These are phyloP conservation scores for Tolypocladium tropicale DNA, from an alignment of 2,329 filamentous ascomycete genomes.

Conservation along the genomic window DNA sequence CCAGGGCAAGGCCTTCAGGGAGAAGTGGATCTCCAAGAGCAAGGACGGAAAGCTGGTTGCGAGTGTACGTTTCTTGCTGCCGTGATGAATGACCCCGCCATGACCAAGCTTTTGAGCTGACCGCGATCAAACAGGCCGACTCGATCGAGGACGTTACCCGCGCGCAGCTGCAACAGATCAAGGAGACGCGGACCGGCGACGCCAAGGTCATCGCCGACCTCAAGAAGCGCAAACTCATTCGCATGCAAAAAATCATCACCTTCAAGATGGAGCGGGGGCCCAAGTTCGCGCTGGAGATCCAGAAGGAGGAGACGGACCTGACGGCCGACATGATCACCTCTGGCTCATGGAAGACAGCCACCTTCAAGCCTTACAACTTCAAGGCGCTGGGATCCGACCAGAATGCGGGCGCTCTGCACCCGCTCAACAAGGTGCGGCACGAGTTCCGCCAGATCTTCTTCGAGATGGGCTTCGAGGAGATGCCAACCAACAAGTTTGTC, in stretches of 20 bases:
- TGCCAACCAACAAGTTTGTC: slow-evolving; percentile 88
- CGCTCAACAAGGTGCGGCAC: slow-evolving; percentile 86
- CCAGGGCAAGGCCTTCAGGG: slow-evolving; percentile 88
- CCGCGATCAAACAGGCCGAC: slow-evolving; percentile 37
- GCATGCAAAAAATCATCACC: slow-evolving; percentile 70
- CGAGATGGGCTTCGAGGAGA: slow-evolving; percentile 97
- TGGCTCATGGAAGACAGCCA: slow-evolving; percentile 84
- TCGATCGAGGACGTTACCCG: slow-evolving; percentile 72
- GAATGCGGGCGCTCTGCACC: slow-evolving; percentile 50
- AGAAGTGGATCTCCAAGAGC: slow-evolving; percentile 59
- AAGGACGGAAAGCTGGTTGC: slow-evolving; percentile 46
- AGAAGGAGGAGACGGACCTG: slow-evolving; percentile 89
- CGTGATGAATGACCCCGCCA: background rate
- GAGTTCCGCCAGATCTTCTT: slow-evolving; percentile 99
- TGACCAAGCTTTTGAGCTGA: background rate
- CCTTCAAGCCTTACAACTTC: slow-evolving; percentile 77
- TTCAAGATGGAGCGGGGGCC: slow-evolving; percentile 78
- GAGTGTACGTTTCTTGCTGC: slow-evolving; percentile 26
- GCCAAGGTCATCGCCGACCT: slow-evolving; percentile 69
- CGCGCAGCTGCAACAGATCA: slow-evolving; percentile 64
- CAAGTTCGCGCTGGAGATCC: slow-evolving; percentile 81
- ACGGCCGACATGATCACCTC: slow-evolving; percentile 84
- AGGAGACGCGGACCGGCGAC: slow-evolving; percentile 61
- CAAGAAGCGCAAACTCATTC: slow-evolving; percentile 86
- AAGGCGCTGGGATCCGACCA: slow-evolving; percentile 57